Conservation (phyloP, 1,284 basidiomycete species). For the Fomitopsis betulina region DNA sequence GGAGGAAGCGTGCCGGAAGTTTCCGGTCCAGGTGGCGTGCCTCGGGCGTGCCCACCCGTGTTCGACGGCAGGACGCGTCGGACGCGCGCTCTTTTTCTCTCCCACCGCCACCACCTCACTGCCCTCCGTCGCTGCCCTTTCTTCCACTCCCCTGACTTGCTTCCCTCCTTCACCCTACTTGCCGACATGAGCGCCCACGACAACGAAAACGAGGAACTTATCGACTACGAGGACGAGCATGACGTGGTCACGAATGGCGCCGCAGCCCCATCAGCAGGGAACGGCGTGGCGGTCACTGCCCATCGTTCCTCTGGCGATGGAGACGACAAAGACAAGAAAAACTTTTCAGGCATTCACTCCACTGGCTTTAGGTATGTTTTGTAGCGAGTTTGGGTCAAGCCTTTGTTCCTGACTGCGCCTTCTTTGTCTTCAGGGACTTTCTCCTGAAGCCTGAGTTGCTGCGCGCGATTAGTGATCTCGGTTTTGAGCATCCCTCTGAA, state of each 20-base stretch:
- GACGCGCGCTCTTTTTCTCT: slow-evolving; percentile 25
- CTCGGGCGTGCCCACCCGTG: slow-evolving; percentile 11
- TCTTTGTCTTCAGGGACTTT: slow-evolving; percentile 69
- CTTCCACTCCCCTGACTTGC: slow-evolving; percentile 20
- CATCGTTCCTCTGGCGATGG: slow-evolving; percentile 46
- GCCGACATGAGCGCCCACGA: slow-evolving; percentile 66
- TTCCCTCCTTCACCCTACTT: slow-evolving; percentile 14
- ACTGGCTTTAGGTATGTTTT: slow-evolving; percentile 82
- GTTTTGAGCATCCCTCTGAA: slow-evolving; percentile 99
- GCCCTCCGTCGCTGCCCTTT: slow-evolving; percentile 15
- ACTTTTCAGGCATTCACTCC: slow-evolving; percentile 96
- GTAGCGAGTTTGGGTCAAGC: not conserved
- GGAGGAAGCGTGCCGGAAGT: not conserved
- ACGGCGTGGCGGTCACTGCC: slow-evolving; percentile 43
- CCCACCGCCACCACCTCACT: slow-evolving; percentile 28
- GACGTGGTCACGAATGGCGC: slow-evolving; percentile 71
- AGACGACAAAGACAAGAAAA: slow-evolving; percentile 90
- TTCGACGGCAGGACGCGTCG: slow-evolving; percentile 23
- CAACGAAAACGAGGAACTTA: slow-evolving; percentile 82
- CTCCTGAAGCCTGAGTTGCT: slow-evolving; percentile 95
- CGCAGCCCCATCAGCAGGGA: slow-evolving; percentile 39
- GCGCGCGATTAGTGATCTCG: slow-evolving; percentile 96
- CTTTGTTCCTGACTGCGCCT: slow-evolving; percentile 13
- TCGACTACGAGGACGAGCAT: slow-evolving; percentile 95
- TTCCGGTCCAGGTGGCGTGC: no score